These are phyloP conservation scores for Arabidopsis thaliana DNA, from an alignment of 345 rosid species.

Conservation along the genomic window DNA sequence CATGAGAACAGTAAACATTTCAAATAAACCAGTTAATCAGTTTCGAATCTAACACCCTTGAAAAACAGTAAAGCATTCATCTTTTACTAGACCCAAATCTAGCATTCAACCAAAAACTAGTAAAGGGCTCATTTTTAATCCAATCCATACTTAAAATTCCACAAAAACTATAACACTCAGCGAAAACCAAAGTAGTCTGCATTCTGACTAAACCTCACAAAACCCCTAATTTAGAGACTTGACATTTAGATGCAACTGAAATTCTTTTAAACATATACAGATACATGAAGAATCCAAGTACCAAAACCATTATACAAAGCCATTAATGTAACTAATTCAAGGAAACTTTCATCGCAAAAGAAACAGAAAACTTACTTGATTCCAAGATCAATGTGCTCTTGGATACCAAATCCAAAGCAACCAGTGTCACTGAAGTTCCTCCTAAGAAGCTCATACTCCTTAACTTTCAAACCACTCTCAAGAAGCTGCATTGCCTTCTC, in stretches of 20 bases:
- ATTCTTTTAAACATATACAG: neutral
- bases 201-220: neutral
- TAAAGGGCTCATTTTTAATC: neutral
- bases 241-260: neutral
- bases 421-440: slow-evolving; percentile 72
- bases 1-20: slow-evolving; percentile 9
- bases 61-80: neutral
- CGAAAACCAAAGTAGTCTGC: neutral
- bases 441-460: slow-evolving; percentile 58
- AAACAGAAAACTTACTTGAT: slow-evolving; percentile 50
- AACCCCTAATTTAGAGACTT: neutral
- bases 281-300: neutral
- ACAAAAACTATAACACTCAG: neutral
- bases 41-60: neutral
- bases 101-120: neutral
- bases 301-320: neutral
- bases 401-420: slow-evolving; percentile 69
- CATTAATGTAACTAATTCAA: neutral
- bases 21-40: neutral
- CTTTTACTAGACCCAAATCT: neutral
- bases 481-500: slow-evolving; percentile 69
- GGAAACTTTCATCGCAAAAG: neutral
- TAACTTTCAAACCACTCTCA: slow-evolving; percentile 67
- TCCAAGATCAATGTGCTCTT: slow-evolving; percentile 73
- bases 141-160: neutral